Base-by-base conservation (phyloP, 441 rosid species). In the Adansonia gregorii region DNA sequence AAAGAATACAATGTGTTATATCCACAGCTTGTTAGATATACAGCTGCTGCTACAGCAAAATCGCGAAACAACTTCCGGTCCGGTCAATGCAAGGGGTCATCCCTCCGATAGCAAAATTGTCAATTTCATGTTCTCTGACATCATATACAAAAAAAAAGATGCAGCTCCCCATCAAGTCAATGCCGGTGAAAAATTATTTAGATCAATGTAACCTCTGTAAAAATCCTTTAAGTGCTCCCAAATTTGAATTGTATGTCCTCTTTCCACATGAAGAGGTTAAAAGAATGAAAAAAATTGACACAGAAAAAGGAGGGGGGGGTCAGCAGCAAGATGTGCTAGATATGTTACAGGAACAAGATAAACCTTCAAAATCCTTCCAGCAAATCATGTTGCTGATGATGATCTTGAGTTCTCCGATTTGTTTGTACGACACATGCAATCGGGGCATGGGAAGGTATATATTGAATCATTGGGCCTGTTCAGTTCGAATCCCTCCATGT, bases 361-460 rank as follows among this genome's bases (percentile, higher is more conserved):
- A 67, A 63, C 74, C 83, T 41, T 45, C 64, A 39, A 58, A 70
- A 58, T 60, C 71, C 78, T 66, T 74, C 66, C 19, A 77, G 49
- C 43, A 43, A 73, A 79, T 90, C 92, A 94, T 0, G 80, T 82
- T 65, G 88, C 83, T 43, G 86, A 83, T 51, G 88, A 68, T 58
- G 92, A 84, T 87, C 79, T 90, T 9, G 90, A 81, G 66, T 83
- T 86, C 67, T 80, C 83, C 12, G 97, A 84, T 81, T 84, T 90
- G 92, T 92, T 97, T 74, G 73, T 68, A 17, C 83, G 97, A 82
- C 96, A 91, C 98, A 94, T 93, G 85, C 99, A 97, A 84, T 97
- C 97, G 6, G 98, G 99, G 85, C 99, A 94, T 8, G 98, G 98
- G 80, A 88, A 93, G 55, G 95, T 89, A 79, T 92, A 94, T 52